Conservation (phyloP, 345 rosid species). For the Boechera stricta region DNA sequence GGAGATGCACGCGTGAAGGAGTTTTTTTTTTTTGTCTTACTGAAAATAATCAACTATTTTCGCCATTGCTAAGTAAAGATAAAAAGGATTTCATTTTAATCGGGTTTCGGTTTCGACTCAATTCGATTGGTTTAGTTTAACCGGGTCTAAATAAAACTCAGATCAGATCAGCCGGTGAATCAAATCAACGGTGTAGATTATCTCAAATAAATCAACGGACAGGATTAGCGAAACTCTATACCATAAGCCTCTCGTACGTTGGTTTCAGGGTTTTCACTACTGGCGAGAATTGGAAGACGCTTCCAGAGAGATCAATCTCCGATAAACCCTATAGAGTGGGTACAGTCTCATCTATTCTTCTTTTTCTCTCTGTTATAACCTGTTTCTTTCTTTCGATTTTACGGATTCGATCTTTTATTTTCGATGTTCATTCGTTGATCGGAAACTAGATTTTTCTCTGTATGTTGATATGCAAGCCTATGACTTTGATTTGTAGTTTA, state of each 20-base stretch:
- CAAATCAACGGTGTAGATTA: conserved; percentile 24
- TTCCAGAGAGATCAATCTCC: conserved; percentile 38
- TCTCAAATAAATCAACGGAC: conserved; percentile 31
- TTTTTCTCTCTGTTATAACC: not conserved
- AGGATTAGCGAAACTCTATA: conserved; percentile 15
- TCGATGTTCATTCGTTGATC: conserved; percentile 12
- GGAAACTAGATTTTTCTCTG: not conserved
- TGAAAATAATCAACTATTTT: conserved; percentile 42
- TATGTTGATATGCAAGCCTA: conserved; percentile 13
- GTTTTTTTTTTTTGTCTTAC: not conserved
- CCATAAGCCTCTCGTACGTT: conserved; percentile 27
- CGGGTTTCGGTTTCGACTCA: not conserved
- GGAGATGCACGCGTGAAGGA: conserved; percentile 42
- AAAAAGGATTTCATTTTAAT: not conserved
- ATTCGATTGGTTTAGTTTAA: conserved; percentile 15
- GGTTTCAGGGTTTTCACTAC: conserved; percentile 34
- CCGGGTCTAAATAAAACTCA: conserved; percentile 16
- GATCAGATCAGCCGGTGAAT: not conserved
- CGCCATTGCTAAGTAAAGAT: conserved; percentile 41
- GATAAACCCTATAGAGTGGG: conserved; percentile 37
- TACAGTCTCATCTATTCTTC: conserved; percentile 20
- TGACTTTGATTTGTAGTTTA: not conserved
- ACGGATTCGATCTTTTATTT: not conserved
- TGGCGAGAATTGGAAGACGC: conserved; percentile 41
- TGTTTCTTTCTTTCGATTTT: not conserved